Percentiles rank a stretch among this genome's conserved stretches.
Conservation (phyloP, 2,329 filamentous ascomycete species). For the Diaporthe citriasiana region DNA sequence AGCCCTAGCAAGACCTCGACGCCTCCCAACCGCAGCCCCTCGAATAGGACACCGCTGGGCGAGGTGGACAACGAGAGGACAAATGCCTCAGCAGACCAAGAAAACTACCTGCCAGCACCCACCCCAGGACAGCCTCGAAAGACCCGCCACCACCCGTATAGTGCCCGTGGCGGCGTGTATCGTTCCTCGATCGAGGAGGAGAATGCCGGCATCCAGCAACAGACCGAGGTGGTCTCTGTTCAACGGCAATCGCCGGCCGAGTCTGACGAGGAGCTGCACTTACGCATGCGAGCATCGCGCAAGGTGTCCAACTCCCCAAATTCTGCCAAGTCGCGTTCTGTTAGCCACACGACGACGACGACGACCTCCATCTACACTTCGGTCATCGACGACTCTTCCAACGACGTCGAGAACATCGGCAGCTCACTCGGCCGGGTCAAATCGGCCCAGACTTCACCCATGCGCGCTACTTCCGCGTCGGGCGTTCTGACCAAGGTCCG, state of each 20-base stretch:
- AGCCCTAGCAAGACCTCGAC: slow-evolving; percentile 82
- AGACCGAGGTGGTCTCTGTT: slow-evolving; percentile 72
- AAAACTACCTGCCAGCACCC: slow-evolving; percentile 93
- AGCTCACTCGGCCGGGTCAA: slow-evolving; percentile 63
- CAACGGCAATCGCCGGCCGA: slow-evolving; percentile 75
- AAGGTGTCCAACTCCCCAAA: slow-evolving; percentile 75
- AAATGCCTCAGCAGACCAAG: slow-evolving; percentile 74
- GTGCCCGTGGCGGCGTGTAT: slow-evolving; percentile 62
- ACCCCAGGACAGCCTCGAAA: slow-evolving; percentile 97
- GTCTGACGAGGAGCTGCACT: slow-evolving; percentile 85
- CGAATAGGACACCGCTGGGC: slow-evolving; percentile 87
- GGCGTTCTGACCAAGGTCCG: slow-evolving; percentile 76
- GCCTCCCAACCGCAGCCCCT: slow-evolving; percentile 83
- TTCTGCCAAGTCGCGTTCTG: slow-evolving; percentile 75
- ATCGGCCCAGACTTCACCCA: slow-evolving; percentile 64
- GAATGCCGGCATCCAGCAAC: slow-evolving; percentile 66
- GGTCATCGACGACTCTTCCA: slow-evolving; percentile 74
- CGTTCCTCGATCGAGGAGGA: slow-evolving; percentile 62
- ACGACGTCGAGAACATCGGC: slow-evolving; percentile 80
- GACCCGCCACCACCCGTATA: slow-evolving; percentile 84
- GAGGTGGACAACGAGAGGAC: slow-evolving; percentile 88
- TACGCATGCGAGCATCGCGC: slow-evolving; percentile 79
- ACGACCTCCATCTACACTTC: slow-evolving; percentile 72
- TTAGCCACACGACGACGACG: slow-evolving; percentile 79
- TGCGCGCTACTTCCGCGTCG: slow-evolving; percentile 66